Percentiles rank a stretch among this genome's conserved stretches.
phyloP scores from a whole-genome alignment of 176 grass and related monocot genomes.

The Thinopyrum elongatum region DNA sequence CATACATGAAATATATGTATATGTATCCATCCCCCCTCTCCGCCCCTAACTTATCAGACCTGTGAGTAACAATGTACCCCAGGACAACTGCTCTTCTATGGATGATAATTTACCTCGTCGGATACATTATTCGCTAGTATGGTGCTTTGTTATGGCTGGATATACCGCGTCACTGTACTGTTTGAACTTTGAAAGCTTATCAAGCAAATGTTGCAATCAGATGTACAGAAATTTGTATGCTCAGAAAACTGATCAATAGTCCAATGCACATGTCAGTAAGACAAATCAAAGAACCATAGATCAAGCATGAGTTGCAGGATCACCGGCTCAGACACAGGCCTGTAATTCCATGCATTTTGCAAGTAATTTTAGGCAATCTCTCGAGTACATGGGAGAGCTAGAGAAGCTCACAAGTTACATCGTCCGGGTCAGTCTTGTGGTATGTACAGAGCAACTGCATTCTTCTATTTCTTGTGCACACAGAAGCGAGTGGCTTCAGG shows the following conservation, averaged over 20 bases:
- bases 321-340: neutral
- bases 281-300: neutral
- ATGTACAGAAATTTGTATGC: neutral
- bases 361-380: neutral
- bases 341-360: neutral
- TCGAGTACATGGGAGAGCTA: neutral
- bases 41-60: neutral
- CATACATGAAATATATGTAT: conserved; percentile 40
- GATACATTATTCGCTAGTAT: neutral
- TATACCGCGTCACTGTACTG: neutral
- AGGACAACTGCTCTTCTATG: conserved; percentile 18
- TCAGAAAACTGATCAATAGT: neutral
- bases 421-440: conserved; percentile 9
- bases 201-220: neutral
- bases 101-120: neutral
- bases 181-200: conserved; percentile 18
- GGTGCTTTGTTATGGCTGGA: conserved; percentile 2
- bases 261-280: neutral
- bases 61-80: conserved; percentile 36
- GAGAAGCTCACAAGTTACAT: conserved; percentile 13
- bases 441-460: conserved; percentile 40
- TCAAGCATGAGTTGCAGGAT: neutral
- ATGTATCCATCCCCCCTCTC: neutral
- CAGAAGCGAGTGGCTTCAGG: conserved; percentile 46
- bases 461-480: conserved; percentile 37